Evolutionary conservation across 768 basidiomycete genomes (phyloP), one percentile per base, ranked within the genome.

Genomic region (Hebeloma cylindrosporum): DNA sequence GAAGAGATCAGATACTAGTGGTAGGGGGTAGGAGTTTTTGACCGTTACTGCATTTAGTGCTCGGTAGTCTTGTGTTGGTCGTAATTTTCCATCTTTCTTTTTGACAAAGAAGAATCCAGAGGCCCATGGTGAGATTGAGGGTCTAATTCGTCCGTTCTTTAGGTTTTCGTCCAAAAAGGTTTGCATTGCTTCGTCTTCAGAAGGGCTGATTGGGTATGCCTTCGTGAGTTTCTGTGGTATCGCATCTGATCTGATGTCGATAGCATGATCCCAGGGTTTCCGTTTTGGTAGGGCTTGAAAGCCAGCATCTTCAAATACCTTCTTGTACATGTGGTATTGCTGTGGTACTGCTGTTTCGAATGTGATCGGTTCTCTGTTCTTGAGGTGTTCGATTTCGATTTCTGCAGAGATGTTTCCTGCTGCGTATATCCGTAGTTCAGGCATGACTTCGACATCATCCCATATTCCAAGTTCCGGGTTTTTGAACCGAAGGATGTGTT

Each of bases 1-100:
- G 8, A 66, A 31, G 5, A 65, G 38, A 5, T 65, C 55, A 8
- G 33, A 37, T 35, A 70, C 61, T 0, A 69, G 53, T 0, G 65
- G 67, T 9, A 71, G 51, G 2, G 64, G 68, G 33, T 68, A 68
- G 6, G 29, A 28, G 45, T 67, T 53, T 18, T 64, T 62, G 4
- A 61, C 41, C 1, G 65, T 66, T 32, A 57, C 49, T 2, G 55
- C 42, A 36, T 71, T 71, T 0, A 68, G 54, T 9, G 48, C 54
- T n/a, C 53, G 28, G 28, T 62, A 70, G 30, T 69, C 53, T 17
- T 64, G 63, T 0, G 64, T 53, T 31, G 48, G 59, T 0, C 43
- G 35, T 0, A 62, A 57, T 13, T 25, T 21, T 2, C 40, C 39
- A 23, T 52, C 54, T 45, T 61, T 38, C 34, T 25, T 48, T 17